A percentile compares a stretch with the other conserved stretches of the same genome.
phyloP scores from a whole-genome alignment of 805 yeast species.

The Candida ascalaphidarum region DNA sequence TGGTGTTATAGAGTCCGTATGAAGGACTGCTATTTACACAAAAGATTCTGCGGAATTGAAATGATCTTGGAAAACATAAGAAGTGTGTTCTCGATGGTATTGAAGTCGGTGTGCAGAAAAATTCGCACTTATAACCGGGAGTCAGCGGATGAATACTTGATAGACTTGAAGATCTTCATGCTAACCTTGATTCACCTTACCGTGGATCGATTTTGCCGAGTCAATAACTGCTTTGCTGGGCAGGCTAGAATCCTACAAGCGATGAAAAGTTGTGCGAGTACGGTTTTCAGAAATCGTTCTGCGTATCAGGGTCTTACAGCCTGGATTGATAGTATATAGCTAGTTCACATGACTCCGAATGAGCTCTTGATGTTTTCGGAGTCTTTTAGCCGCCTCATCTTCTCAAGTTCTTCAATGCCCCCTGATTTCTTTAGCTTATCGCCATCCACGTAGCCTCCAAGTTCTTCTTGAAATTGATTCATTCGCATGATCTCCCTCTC shows the following conservation, averaged over 20 bases:
- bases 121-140: not conserved
- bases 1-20: constrained; percentile 15
- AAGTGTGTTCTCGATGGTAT: constrained; percentile 3
- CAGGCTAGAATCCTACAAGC: constrained; percentile 3
- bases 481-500: constrained; percentile 50
- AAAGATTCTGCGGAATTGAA: constrained; percentile 6
- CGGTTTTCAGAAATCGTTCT: not conserved
- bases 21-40: constrained; percentile 10
- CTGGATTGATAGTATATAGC: constrained; percentile 1
- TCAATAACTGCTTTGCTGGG: constrained; percentile 4
- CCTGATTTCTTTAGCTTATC: constrained; percentile 73
- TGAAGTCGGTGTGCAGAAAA: constrained; percentile 2
- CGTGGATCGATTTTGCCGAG: constrained; percentile 5
- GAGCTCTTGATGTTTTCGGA: constrained; percentile 55
- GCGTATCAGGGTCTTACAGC: not conserved
- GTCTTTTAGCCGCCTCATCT: constrained; percentile 58
- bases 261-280: not conserved
- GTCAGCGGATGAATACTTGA: too few relatives aligned
- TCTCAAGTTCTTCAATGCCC: constrained; percentile 82
- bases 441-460: constrained; percentile 77
- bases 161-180: constrained; percentile 6
- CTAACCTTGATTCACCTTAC: constrained; percentile 6
- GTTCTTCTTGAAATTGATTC: constrained; percentile 75
- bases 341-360: constrained; percentile 19
- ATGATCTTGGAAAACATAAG: constrained; percentile 7